A percentile compares a stretch with the other conserved stretches of the same genome.
These are phyloP conservation scores for Fraxinus platypoda DNA, from an alignment of 305 asterid species.

Conservation along the genomic window DNA sequence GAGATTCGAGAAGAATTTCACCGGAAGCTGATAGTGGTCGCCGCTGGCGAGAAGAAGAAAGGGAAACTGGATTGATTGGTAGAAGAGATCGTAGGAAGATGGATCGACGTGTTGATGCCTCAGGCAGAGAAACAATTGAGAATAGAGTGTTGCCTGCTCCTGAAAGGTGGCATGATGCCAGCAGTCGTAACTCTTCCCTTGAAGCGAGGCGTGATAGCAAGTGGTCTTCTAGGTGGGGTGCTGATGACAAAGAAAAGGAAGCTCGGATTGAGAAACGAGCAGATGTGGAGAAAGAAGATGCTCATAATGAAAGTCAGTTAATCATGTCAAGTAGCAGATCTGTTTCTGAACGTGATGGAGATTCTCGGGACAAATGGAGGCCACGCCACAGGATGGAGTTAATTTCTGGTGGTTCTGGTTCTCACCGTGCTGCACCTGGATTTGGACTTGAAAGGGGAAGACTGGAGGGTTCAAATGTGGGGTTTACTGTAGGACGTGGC, in stretches of 20 bases:
- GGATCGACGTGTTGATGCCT: constrained; percentile 71
- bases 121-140: constrained; percentile 70
- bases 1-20: constrained; percentile 70
- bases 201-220: constrained; percentile 86
- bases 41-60: constrained; percentile 99
- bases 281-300: constrained; percentile 77
- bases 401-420: constrained; percentile 53
- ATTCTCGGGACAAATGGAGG: constrained; percentile 98
- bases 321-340: constrained; percentile 49
- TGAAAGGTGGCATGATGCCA: constrained; percentile 79
- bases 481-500: constrained; percentile 92
- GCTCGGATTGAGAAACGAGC: constrained; percentile 61
- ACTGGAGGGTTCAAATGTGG: constrained; percentile 65
- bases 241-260: constrained; percentile 94
- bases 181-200: constrained; percentile 60
- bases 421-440: constrained; percentile 89
- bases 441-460: constrained; percentile 85
- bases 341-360: constrained; percentile 72
- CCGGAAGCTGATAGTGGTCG: constrained; percentile 77
- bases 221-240: constrained; percentile 98
- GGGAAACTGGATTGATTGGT: constrained; percentile 96
- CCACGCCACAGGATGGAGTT: constrained; percentile 96
- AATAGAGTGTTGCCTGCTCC: constrained; percentile 52
- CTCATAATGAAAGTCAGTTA: constrained; percentile 59
- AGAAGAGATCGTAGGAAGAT: constrained; percentile 87